Conservation (phyloP, 2,329 filamentous ascomycete genomes). For the Aspergillus texensis region DNA sequence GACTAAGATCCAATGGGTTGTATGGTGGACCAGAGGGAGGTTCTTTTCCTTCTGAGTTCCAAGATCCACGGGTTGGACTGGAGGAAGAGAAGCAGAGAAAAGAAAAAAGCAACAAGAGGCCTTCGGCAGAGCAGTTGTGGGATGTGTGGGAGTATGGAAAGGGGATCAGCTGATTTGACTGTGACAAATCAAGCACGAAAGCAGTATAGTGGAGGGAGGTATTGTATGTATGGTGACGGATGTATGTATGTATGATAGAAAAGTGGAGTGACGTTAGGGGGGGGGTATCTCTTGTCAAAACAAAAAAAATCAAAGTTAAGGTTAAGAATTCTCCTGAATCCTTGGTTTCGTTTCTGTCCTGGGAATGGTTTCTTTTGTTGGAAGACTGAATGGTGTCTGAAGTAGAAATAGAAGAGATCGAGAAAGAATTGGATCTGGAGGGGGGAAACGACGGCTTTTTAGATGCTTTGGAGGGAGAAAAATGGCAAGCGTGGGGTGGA, state of each 20-base stretch:
- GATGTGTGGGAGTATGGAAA: background rate
- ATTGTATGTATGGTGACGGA: background rate
- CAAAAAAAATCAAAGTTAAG: slow-evolving; percentile 1
- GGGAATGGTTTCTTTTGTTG: slow-evolving; percentile 14
- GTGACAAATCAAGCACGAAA: slow-evolving; percentile 25
- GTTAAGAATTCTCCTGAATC: background rate
- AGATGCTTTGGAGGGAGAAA: slow-evolving; percentile 13
- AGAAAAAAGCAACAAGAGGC: slow-evolving; percentile 9
- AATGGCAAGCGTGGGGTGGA: slow-evolving; percentile 20
- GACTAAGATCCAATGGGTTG: slow-evolving; percentile 32
- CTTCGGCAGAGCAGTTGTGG: background rate
- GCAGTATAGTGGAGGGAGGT: slow-evolving; percentile 10
- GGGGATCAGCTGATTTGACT: slow-evolving; percentile 22
- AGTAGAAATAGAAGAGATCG: slow-evolving; percentile 16
- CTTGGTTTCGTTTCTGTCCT: background rate
- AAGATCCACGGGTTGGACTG: slow-evolving; percentile 22
- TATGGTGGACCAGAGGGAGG: slow-evolving; percentile 26
- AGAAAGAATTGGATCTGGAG: slow-evolving; percentile 13
- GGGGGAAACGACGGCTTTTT: slow-evolving; percentile 18
- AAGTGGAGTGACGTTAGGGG: background rate
- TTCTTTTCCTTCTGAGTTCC: slow-evolving; percentile 16
- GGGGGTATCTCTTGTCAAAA: background rate
- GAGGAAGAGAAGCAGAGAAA: slow-evolving; percentile 12
- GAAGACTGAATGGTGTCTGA: slow-evolving; percentile 12
- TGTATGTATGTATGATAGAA: background rate